Percentiles rank a stretch among this genome's conserved stretches.
These are phyloP conservation scores for Thecaphora thlaspeos DNA, from an alignment of 1,284 basidiomycete genomes.

Conservation along the genomic window DNA sequence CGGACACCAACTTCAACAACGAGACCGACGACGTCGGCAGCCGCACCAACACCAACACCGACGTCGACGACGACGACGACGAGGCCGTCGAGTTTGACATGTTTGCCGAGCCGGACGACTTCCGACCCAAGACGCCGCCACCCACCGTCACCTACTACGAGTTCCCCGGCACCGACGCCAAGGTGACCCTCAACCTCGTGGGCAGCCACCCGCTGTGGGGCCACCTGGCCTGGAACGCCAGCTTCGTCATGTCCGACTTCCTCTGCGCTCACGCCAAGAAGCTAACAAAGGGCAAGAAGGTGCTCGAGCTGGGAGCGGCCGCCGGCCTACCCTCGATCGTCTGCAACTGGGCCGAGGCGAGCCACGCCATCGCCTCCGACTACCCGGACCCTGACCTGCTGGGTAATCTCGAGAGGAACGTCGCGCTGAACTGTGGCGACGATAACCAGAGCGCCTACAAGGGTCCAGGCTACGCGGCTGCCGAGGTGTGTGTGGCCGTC, in stretches of 20 bases:
- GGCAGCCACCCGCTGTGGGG: slow-evolving; percentile 89
- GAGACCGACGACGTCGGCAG: neutral
- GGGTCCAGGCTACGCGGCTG: slow-evolving; percentile 43
- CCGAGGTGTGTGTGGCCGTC: no score
- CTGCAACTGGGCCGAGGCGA: slow-evolving; percentile 36
- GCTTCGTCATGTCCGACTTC: slow-evolving; percentile 57
- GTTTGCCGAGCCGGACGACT: slow-evolving; percentile 53
- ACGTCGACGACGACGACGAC: slow-evolving; percentile 8
- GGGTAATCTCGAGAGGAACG: slow-evolving; percentile 74
- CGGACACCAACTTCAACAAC: neutral
- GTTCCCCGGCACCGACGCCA: slow-evolving; percentile 22
- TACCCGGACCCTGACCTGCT: slow-evolving; percentile 82
- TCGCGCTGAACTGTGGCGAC: slow-evolving; percentile 64
- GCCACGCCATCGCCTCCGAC: slow-evolving; percentile 79
- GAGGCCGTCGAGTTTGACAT: slow-evolving; percentile 31
- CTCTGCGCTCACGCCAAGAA: slow-evolving; percentile 60
- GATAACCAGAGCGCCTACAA: slow-evolving; percentile 52
- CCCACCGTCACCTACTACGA: slow-evolving; percentile 38
- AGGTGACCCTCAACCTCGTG: slow-evolving; percentile 68
- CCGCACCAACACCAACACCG: no score
- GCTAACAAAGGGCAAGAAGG: slow-evolving; percentile 60
- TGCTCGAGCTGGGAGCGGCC: slow-evolving; percentile 90
- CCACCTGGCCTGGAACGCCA: slow-evolving; percentile 72
- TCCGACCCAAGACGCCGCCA: slow-evolving; percentile 52
- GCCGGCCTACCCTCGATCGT: slow-evolving; percentile 72